Conservation (phyloP, 2,329 filamentous ascomycete genomes). For the Botrytis aclada region DNA sequence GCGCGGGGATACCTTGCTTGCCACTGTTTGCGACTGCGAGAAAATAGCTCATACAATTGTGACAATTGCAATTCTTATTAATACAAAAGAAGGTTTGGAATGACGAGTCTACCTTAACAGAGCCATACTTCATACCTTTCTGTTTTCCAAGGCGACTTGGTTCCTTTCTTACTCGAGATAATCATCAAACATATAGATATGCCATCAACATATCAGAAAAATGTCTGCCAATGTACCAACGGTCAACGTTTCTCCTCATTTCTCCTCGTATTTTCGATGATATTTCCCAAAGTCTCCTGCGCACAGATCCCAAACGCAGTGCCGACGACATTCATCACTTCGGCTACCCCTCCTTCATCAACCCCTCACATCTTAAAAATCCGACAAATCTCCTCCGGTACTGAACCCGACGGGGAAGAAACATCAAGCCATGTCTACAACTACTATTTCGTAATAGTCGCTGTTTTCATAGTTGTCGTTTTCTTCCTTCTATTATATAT, state of each 20-base stretch:
- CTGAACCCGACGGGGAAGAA: slow-evolving; percentile 11
- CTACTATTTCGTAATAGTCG: slow-evolving; percentile 51
- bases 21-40: not conserved
- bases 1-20: not conserved
- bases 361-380: slow-evolving; percentile 6
- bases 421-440: slow-evolving; percentile 49
- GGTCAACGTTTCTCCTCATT: slow-evolving; percentile 23
- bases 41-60: slow-evolving; percentile 1
- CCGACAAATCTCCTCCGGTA: slow-evolving; percentile 1
- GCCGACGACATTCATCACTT: slow-evolving; percentile 21
- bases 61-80: not conserved
- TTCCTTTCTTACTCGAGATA: not conserved
- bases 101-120: not conserved
- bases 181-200: slow-evolving; percentile 1
- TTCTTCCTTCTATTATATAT: slow-evolving; percentile 45
- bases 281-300: slow-evolving; percentile 29
- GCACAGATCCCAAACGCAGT: slow-evolving; percentile 26
- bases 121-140: not conserved
- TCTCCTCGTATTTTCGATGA: slow-evolving; percentile 29
- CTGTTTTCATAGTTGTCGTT: slow-evolving; percentile 45
- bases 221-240: slow-evolving; percentile 24
- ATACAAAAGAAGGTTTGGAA: slow-evolving; percentile 4
- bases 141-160: not conserved
- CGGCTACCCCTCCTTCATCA: slow-evolving; percentile 15
- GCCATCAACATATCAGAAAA: slow-evolving; percentile 1